phyloP scores from a whole-genome alignment of 2,329 filamentous ascomycete genomes.

The Diaporthe capsici region DNA sequence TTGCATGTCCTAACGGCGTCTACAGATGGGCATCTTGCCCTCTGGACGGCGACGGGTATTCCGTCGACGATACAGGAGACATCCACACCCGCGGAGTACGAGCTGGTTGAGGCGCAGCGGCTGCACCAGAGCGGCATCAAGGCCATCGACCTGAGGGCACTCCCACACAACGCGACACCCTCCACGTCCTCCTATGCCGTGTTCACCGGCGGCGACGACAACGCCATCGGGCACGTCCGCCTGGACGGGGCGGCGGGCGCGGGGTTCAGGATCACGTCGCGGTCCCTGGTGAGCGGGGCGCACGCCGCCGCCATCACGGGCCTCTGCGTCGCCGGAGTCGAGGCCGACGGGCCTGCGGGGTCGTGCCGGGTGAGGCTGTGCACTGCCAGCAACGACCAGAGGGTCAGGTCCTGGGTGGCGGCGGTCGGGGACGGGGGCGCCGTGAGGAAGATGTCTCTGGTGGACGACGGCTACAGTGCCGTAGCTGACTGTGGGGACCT shows the following conservation, averaged over 20 bases:
- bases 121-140: slow-evolving; percentile 90
- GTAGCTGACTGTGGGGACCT: slow-evolving; percentile 72
- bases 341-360: slow-evolving; percentile 42
- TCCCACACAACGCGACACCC: slow-evolving; percentile 16
- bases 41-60: slow-evolving; percentile 62
- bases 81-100: slow-evolving; percentile 44
- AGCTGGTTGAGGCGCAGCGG: slow-evolving; percentile 53
- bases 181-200: slow-evolving; percentile 60
- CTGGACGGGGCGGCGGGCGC: slow-evolving; percentile 52
- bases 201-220: slow-evolving; percentile 90
- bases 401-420: slow-evolving; percentile 68
- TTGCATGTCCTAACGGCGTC: slow-evolving; percentile 75
- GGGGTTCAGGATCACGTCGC: slow-evolving; percentile 44
- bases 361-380: slow-evolving; percentile 49
- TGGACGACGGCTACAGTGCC: slow-evolving; percentile 69
- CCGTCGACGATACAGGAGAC: not conserved
- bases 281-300: slow-evolving; percentile 64
- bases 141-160: slow-evolving; percentile 61
- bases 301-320: slow-evolving; percentile 82
- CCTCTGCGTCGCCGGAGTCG: slow-evolving; percentile 54
- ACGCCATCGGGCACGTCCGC: slow-evolving; percentile 75
- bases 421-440: slow-evolving; percentile 14
- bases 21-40: slow-evolving; percentile 83
- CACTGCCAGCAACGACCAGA: slow-evolving; percentile 73
- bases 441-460: slow-evolving; percentile 53